Conservation (phyloP, 768 basidiomycete genomes). For the Suillus subalutaceus region DNA sequence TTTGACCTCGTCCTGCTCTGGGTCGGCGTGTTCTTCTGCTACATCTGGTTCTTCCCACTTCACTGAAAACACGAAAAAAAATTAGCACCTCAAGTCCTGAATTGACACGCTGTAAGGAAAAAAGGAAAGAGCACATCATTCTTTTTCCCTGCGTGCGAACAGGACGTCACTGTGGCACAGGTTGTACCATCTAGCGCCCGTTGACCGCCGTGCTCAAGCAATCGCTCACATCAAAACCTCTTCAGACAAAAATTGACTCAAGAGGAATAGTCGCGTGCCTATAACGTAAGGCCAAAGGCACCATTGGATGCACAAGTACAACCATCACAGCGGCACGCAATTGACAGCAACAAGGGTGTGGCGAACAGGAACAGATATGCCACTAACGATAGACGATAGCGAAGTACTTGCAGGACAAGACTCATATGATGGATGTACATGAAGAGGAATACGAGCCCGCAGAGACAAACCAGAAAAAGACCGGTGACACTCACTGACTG, state of each 20-base stretch:
- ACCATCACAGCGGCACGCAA: constrained; percentile 30
- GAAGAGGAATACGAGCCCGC: constrained; percentile 24
- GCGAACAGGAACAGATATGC: constrained; percentile 30
- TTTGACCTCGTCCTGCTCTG: constrained; percentile 24
- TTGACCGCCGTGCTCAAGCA: constrained; percentile 33
- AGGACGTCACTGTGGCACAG: constrained; percentile 11
- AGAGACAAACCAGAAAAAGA: constrained; percentile 26
- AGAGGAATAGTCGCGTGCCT: constrained; percentile 37
- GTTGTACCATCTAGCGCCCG: constrained; percentile 8
- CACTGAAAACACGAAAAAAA: constrained; percentile 49
- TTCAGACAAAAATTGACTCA: constrained; percentile 36
- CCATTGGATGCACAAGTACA: constrained; percentile 29
- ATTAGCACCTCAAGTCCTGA: constrained; percentile 28
- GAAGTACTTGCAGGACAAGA: constrained; percentile 40
- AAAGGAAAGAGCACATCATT: constrained; percentile 15
- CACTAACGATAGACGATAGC: constrained; percentile 36
- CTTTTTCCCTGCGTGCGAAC: constrained; percentile 7
- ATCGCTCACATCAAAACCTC: constrained; percentile 29
- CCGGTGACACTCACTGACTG: constrained; percentile 75
- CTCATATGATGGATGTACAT: constrained; percentile 41
- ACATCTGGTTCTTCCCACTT: constrained; percentile 72
- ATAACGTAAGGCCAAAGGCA: constrained; percentile 36
- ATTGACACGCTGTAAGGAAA: constrained; percentile 16
- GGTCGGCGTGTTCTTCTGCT: constrained; percentile 45
- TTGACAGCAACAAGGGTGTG: constrained; percentile 38